Evolutionary conservation across 2,329 filamentous ascomycete genomes (phyloP), one percentile per base, ranked within the genome.

Genomic region (Aspergillus brasiliensis): DNA sequence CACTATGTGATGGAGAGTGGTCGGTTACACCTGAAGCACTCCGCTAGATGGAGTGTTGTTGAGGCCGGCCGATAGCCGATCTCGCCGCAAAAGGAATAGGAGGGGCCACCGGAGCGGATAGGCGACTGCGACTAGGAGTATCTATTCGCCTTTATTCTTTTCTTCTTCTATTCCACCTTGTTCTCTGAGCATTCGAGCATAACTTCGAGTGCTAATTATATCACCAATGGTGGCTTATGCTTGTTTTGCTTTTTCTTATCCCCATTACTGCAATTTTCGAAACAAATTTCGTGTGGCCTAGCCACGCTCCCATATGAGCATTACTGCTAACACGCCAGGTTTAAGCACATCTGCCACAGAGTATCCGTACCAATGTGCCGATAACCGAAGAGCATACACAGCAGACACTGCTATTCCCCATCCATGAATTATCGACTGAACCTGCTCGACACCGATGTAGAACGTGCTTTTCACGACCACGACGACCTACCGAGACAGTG

Each of bases 21-120:
- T 40, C 37, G 40, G 10, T 34, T 34, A 34, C 11, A 34, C 31
- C 7, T 34, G 31, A n/a, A 25, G 15, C 17, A 48, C 6, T 42
- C 15, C 8, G 38, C 15, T 3, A 48, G 44, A 27, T 27, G 44
- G 15, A 1, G 44, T 48, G 44, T 25, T 48, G 44, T 58, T 60
- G 28, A 42, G 19, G 5, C 44, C 38, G 15, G 51, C 57, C 11
- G 48, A 58, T 15, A 58, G 38, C 34, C 51, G 31, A 53, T 53
- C 51, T 38, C n/a, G 51, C 51, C 34, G 31, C 15, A 53, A 40
- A 13, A 10, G 31, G 19, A 44, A 53, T 52, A 58, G 34, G 56
- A 53, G 56, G 37, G 25, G 40, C 56, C 48, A 58, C 48, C 52
- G 44, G 38, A 40, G 17, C 38, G 15, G 17, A 40, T 17, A 3